These are phyloP conservation scores for Chlorella variabilis DNA, from an alignment of 163 green algal species.

Conservation along the genomic window DNA sequence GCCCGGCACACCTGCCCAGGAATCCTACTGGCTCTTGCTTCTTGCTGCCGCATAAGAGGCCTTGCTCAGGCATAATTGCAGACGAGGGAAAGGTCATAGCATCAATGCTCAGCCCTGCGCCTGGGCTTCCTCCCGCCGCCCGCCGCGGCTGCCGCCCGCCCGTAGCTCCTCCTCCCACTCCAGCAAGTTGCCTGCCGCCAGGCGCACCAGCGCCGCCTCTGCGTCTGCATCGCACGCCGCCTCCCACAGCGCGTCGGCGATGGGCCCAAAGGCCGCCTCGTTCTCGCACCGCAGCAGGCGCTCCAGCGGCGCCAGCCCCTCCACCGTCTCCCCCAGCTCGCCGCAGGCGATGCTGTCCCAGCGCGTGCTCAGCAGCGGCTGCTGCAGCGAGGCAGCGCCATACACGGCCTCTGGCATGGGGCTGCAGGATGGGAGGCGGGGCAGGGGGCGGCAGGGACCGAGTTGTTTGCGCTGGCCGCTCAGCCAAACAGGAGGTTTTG, in stretches of 20 bases:
- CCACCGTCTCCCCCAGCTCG: constrained; percentile 61
- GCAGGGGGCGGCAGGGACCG: too few relatives aligned
- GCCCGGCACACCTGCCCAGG: too few relatives aligned
- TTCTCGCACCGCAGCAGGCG: constrained; percentile 80
- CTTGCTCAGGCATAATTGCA: neutral
- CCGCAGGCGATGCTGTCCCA: constrained; percentile 53
- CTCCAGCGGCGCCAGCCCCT: constrained; percentile 70
- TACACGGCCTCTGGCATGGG: constrained; percentile 72
- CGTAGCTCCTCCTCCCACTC: constrained; percentile 56
- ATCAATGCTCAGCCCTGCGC: neutral
- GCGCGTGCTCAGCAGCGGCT: constrained; percentile 75
- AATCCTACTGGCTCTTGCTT: too few relatives aligned
- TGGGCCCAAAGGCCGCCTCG: constrained; percentile 62
- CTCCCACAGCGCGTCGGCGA: constrained; percentile 70
- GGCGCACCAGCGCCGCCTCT: constrained; percentile 44
- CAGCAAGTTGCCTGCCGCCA: constrained; percentile 35
- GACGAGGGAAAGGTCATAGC: neutral
- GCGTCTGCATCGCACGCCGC: constrained; percentile 59
- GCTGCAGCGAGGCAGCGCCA: constrained; percentile 34
- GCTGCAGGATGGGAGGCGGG: constrained; percentile 28
- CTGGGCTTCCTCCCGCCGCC: neutral
- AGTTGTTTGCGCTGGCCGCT: too few relatives aligned
- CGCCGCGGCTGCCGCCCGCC: neutral
- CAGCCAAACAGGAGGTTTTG: neutral
- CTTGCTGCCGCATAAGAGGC: too few relatives aligned